Percentiles rank a stretch among this genome's conserved stretches.
phyloP scores from a whole-genome alignment of 331 rosid species.

The Quercus tomentella region DNA sequence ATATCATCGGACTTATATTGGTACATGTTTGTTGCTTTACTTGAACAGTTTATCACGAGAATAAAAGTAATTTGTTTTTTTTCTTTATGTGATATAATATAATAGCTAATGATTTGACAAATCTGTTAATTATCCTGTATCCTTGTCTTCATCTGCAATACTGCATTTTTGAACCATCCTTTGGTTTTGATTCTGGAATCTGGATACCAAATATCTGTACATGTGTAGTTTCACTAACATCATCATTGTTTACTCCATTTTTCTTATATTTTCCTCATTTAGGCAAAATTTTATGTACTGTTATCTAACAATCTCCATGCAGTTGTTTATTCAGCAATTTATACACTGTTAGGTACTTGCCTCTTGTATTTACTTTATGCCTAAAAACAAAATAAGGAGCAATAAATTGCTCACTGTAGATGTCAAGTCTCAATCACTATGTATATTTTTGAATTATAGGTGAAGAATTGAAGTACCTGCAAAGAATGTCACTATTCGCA shows the following conservation, averaged over 20 bases:
- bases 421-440: not conserved
- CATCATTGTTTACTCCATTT: not conserved
- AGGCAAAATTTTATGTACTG: too few relatives aligned
- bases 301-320: not conserved
- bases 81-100: not conserved
- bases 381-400: not conserved
- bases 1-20: conserved; percentile 86
- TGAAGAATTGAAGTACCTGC: conserved; percentile 73
- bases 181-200: too few relatives aligned
- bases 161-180: too few relatives aligned
- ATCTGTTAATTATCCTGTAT: too few relatives aligned
- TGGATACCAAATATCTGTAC: too few relatives aligned
- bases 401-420: not conserved
- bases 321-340: not conserved
- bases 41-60: too few relatives aligned
- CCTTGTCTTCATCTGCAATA: too few relatives aligned
- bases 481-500: conserved; percentile 83
- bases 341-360: not conserved
- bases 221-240: not conserved
- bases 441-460: conserved; percentile 35
- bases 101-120: too few relatives aligned
- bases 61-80: not conserved
- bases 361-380: not conserved
- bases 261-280: not conserved
- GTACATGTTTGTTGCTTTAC: conserved; percentile 22